These are phyloP conservation scores for Aegilops sharonensis DNA, from an alignment of 176 grass and related monocot genomes.

Conservation along the genomic window DNA sequence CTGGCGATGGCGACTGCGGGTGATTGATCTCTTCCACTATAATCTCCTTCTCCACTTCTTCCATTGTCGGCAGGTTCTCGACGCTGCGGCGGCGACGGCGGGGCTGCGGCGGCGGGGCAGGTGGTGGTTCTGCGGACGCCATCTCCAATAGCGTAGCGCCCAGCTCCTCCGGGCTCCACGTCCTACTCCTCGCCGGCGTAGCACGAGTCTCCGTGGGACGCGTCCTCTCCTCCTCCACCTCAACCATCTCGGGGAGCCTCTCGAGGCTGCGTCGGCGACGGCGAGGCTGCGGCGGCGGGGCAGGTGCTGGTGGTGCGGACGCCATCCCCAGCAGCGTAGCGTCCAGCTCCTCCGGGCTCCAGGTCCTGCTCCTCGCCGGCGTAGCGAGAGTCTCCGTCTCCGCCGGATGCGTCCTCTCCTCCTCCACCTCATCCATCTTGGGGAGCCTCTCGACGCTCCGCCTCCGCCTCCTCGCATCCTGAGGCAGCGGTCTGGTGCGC, in stretches of 20 bases:
- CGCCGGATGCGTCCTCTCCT: background rate
- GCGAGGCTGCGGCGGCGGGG: too few species aligned
- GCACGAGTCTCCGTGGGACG: too few species aligned
- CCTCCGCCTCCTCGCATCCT: constrained; percentile 24
- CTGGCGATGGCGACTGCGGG: background rate
- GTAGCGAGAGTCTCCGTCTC: constrained; percentile 10
- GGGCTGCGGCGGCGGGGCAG: background rate
- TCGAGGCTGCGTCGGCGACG: too few species aligned
- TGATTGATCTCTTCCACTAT: constrained; percentile 34
- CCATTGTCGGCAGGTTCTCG: constrained; percentile 40
- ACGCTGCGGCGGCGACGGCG: constrained; percentile 36
- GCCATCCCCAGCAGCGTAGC: too few species aligned
- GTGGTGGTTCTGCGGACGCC: background rate
- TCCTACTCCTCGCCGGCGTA: constrained; percentile 40
- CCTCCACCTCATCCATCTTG: constrained; percentile 41
- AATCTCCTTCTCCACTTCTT: constrained; percentile 38
- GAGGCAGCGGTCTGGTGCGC: background rate
- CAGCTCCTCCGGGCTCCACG: constrained; percentile 38
- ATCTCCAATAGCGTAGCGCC: constrained; percentile 2
- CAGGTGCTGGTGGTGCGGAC: background rate
- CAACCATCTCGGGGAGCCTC: too few species aligned
- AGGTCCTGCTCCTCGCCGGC: background rate
- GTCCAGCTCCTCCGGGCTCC: too few species aligned
- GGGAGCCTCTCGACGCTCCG: constrained; percentile 44
- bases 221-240: too few species aligned